Evolutionary conservation across 148 eudicot genomes (phyloP), one percentile per base, ranked within the genome.

Genomic region (Tetragonia tetragonoides): DNA sequence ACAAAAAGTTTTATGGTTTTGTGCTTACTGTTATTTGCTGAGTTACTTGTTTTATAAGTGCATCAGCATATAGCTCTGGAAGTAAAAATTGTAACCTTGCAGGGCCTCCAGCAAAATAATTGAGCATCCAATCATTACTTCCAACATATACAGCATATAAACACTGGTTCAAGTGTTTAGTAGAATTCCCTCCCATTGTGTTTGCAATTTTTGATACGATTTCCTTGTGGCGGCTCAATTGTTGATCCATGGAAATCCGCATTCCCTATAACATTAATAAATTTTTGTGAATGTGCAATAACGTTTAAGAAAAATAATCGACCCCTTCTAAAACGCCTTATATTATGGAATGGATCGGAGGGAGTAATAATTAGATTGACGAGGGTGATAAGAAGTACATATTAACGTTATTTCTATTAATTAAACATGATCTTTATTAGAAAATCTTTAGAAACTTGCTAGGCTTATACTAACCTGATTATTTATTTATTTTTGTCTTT

Each of bases 61-160:
- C 54, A 73, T 83, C 82, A 7, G 86, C 78, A 47, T 74, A 83
- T 3, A 56, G 57, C 4, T 78, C 73, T 3, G 85, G 81, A 74
- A 77, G 66, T 28, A 28, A 28, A 53, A 53, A 74, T 12, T 9
- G 75, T 14, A 53, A 6, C 62, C 18, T 59, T 3, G 47, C 77
- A 8, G 56, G 2, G 10, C 76, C 53, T 57, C 83, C 56, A 9
- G 41, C n/a, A 60, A 66, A 83, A 66, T 83, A 86, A 46, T 86
- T 78, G 7, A 83, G 18, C 83, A 83, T 86, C 85, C 82, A 86
- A 56, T 86, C 88, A 15, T 85, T 85, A 63, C 72, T 82, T n/a
- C 79, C 87, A 42, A 66, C 83, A 40, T 83, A 82, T 18, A 85
- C 81, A 0, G 87, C 82, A 72, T 85, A 85, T 42, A 85, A 61